Percentiles rank a stretch among this genome's conserved stretches.
Evolutionary conservation across 371 early-diverging fungal genomes (phyloP).

Genomic region (Mucor sp.): DNA sequence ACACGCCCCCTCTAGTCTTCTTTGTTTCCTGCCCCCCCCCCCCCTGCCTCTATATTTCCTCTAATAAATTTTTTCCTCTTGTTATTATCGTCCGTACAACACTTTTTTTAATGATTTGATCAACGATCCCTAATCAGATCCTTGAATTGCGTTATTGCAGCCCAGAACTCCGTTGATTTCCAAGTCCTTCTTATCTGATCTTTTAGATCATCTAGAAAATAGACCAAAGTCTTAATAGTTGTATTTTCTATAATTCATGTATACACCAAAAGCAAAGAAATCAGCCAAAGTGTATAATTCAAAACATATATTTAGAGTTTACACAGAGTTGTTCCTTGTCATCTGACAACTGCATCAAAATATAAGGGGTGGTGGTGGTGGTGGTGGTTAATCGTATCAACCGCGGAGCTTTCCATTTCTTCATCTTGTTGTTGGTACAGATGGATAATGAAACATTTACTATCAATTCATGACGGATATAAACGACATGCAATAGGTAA

Average conservation of each 20-base stretch:
- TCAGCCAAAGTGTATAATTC: not conserved
- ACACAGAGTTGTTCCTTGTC: not conserved
- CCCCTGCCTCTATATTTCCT: not conserved
- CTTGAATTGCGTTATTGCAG: not conserved
- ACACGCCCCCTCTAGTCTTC: not conserved
- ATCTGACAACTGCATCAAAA: not conserved
- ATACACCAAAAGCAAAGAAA: not conserved
- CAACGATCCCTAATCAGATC: slow-evolving; percentile 2
- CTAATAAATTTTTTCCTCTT: not conserved
- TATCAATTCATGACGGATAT: not conserved
- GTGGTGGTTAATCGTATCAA: not conserved
- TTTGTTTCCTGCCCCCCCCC: not conserved
- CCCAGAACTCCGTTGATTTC: not conserved
- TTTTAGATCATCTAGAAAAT: slow-evolving; percentile 4
- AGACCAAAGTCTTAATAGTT: not conserved
- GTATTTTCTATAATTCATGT: not conserved
- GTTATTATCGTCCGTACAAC: too few relatives aligned
- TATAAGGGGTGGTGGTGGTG: not conserved
- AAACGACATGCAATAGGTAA: not conserved
- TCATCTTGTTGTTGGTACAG: not conserved
- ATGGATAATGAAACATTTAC: not conserved
- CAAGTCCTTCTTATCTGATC: slow-evolving; percentile 4
- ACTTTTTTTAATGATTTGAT: not conserved
- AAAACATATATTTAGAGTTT: not conserved
- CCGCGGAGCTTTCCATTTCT: not conserved